phyloP scores from a whole-genome alignment of 1,284 basidiomycete species.

The Puccinia coronata region DNA sequence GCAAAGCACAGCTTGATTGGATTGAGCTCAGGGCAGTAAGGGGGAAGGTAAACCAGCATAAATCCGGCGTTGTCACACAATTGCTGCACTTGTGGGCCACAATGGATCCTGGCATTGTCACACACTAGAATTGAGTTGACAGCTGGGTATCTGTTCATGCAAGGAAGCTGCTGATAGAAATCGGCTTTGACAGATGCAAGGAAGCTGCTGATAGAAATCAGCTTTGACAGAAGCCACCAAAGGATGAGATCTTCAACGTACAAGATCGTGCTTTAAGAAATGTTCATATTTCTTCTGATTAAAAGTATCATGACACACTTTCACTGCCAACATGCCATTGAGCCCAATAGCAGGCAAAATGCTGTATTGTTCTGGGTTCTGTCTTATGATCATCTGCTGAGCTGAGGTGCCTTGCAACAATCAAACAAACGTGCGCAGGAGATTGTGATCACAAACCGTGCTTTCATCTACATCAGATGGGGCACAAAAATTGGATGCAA shows the following conservation, averaged over 20 bases:
- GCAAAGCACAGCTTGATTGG: constrained; percentile 21
- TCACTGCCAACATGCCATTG: background rate
- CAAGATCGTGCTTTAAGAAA: background rate
- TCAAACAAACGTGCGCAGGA: background rate
- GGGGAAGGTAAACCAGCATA: constrained; percentile 11
- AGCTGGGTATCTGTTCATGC: background rate
- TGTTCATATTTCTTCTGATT: background rate
- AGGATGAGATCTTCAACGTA: background rate
- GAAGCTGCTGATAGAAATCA: background rate
- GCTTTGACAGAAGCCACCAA: background rate
- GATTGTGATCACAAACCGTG: background rate
- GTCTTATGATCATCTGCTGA: background rate
- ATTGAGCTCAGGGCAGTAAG: constrained; percentile 31
- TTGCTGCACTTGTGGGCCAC: background rate
- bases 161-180: too few relatives aligned
- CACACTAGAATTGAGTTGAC: background rate
- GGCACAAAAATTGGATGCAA: too few relatives aligned
- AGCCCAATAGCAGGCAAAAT: background rate
- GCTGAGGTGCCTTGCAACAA: background rate
- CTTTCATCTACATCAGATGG: background rate
- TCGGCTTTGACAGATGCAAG: too few relatives aligned
- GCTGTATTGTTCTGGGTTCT: background rate
- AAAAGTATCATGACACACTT: background rate
- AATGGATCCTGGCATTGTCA: background rate
- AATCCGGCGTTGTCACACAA: background rate